Base-by-base conservation (phyloP, 768 basidiomycete species). In the Phylloporus arenicola region DNA sequence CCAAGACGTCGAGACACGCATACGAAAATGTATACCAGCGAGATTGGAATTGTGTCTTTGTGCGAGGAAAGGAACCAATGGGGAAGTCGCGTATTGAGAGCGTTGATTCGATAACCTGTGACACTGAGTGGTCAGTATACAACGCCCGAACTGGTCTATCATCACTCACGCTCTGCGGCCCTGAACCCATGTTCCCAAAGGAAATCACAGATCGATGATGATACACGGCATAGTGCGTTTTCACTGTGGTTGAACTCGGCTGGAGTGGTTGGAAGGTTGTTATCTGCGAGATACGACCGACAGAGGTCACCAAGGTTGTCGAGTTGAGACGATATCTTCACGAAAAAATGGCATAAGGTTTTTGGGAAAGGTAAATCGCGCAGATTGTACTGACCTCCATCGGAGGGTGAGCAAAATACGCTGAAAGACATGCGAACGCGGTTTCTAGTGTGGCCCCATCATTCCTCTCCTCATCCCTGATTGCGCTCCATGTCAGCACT, bases 21-120 rank as follows among this genome's bases (percentile, higher is more conserved):
- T 12, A 79, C 73, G 52, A 83, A 86, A 20, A 82, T 59, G 63
- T 79, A 81, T 34, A 77, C 76, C 38, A 85, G 68, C 11, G 80
- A 81, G 43, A 86, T 76, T 0, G 83, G 83, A 39, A 85, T 73
- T 0, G 80, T 76, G 20, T 64, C 63, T 49, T 72, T 79, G 57
- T 76, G 66, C 1, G 72, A 71, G 1, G 68, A 70, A 19, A 86
- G 71, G 57, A 83, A 81, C 47, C 68, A 60, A 54, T 84, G 82
- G 16, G 84, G 82, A 53, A 83, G 83, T 42, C 77, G 75, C 52
- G 81, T 78, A 44, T 70, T 59, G n/a, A 80, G 67, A 30, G 70
- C 54, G 46, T 72, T 65, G 56, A 77, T 81, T 13, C 58, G 59
- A n/a, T 59, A 38, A 4, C 62, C 76, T 77, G 52, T 22, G 20